Conservation (phyloP, 495 filamentous ascomycete genomes). For the Hypomontagnella submonticulosa region DNA sequence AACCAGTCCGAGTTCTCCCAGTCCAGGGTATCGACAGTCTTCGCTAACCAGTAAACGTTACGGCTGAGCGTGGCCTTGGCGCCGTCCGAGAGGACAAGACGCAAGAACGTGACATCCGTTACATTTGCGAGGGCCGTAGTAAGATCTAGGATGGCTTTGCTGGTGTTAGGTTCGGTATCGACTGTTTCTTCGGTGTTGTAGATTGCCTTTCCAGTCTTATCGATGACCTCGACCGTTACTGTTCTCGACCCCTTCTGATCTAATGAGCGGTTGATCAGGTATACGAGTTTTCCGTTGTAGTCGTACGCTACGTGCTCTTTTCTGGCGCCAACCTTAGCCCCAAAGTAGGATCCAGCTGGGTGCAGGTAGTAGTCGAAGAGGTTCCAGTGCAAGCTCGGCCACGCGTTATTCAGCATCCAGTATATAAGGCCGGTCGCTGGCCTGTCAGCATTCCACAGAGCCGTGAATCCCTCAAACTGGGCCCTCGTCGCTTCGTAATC, state of each 20-base stretch:
- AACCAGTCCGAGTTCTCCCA: conserved; percentile 70
- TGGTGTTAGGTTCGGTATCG: conserved; percentile 53
- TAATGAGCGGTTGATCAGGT: conserved; percentile 67
- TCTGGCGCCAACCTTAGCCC: conserved; percentile 63
- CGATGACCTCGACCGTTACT: conserved; percentile 61
- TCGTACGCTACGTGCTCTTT: conserved; percentile 69
- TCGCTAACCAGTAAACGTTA: conserved; percentile 72
- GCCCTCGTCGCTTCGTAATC: conserved; percentile 73
- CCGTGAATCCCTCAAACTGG: conserved; percentile 67
- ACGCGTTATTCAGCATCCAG: conserved; percentile 76
- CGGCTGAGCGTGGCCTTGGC: conserved; percentile 57
- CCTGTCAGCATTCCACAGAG: conserved; percentile 60
- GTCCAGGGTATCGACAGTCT: conserved; percentile 60
- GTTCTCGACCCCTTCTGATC: conserved; percentile 54
- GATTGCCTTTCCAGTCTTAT: conserved; percentile 56
- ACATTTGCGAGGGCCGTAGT: conserved; percentile 49
- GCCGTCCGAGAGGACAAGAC: conserved; percentile 56
- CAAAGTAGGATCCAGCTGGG: conserved; percentile 69
- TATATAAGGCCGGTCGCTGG: conserved; percentile 72
- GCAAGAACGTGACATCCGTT: conserved; percentile 63
- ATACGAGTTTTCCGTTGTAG: conserved; percentile 57
- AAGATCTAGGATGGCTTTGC: conserved; percentile 46
- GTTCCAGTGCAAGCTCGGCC: conserved; percentile 74
- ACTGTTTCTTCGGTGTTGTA: conserved; percentile 41
- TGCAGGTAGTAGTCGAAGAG: conserved; percentile 72